phyloP scores from a whole-genome alignment of 2,329 filamentous ascomycete genomes.

The Apiospora arundinis region DNA sequence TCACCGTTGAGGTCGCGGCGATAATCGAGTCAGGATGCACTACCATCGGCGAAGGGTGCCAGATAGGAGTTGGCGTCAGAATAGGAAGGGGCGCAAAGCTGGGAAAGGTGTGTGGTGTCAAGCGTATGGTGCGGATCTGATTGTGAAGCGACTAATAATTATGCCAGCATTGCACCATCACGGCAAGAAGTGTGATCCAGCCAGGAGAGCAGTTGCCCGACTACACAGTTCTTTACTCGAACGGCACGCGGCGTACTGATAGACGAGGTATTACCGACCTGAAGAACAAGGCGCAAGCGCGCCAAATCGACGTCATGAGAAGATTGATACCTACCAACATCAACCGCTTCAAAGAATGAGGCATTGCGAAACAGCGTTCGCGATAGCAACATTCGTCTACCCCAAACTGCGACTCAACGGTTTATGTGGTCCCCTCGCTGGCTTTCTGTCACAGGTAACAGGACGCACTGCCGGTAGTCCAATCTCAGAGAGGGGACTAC shows the following conservation, averaged over 20 bases:
- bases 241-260: conserved; percentile 64
- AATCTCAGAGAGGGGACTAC: background rate
- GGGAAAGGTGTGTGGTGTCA: conserved; percentile 59
- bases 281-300: conserved; percentile 67
- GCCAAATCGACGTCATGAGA: conserved; percentile 71
- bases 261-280: conserved; percentile 66
- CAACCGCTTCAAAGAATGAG: conserved; percentile 48
- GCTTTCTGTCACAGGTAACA: background rate
- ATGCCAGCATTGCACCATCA: conserved; percentile 71
- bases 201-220: conserved; percentile 67
- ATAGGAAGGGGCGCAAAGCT: conserved; percentile 66
- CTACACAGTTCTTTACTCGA: conserved; percentile 73
- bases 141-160: background rate
- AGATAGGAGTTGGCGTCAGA: conserved; percentile 64
- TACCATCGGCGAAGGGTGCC: conserved; percentile 64
- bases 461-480: background rate
- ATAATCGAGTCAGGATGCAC: conserved; percentile 68
- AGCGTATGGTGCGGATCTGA: background rate
- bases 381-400: background rate
- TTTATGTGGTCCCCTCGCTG: background rate
- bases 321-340: conserved; percentile 71
- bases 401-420: background rate
- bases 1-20: conserved; percentile 65
- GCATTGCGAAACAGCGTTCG: background rate
- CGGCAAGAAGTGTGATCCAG: conserved; percentile 64